Evolutionary conservation across 2,329 filamentous ascomycete genomes (phyloP).

Genomic region (Pezicula carpinea): DNA sequence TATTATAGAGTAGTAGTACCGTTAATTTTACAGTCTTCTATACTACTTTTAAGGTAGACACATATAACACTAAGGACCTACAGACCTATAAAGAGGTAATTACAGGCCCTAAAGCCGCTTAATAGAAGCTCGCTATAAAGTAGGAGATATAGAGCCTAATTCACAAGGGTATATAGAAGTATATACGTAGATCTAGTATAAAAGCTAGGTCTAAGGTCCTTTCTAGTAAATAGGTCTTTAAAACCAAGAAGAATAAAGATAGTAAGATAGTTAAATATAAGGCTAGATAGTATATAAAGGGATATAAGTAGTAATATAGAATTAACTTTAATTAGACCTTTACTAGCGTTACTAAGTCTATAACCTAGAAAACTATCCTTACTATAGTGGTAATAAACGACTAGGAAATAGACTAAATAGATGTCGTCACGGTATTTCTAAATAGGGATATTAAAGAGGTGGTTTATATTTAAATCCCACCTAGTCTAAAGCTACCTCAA

Average conservation of each 20-base stretch:
- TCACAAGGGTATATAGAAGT: too few species aligned
- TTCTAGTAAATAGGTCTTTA: constrained; percentile 7
- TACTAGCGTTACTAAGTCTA: constrained; percentile 8
- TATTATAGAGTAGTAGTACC: too few species aligned
- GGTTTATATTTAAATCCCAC: constrained; percentile 23
- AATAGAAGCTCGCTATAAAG: too few species aligned
- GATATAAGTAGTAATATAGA: constrained; percentile 7
- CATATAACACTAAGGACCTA: too few species aligned
- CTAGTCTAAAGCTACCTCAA: constrained; percentile 4
- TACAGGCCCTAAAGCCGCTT: too few species aligned
- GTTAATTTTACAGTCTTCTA: too few species aligned
- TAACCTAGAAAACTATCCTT: constrained; percentile 7
- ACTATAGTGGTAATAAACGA: constrained; percentile 1
- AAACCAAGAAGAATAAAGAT: constrained; percentile 2
- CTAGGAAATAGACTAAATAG: constrained; percentile 11
- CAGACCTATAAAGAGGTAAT: too few species aligned
- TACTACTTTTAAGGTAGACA: too few species aligned
- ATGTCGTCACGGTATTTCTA: constrained; percentile 24
- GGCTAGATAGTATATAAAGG: constrained; percentile 6
- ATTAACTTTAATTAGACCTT: constrained; percentile 11
- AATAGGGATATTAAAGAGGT: constrained; percentile 22
- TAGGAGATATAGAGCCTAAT: too few species aligned
- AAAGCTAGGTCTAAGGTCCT: too few species aligned
- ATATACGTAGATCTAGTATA: too few species aligned
- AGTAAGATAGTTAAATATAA: constrained; percentile 7